Evolutionary conservation across 2,329 filamentous ascomycete genomes (phyloP).

Genomic region (Pleomassaria siparia): DNA sequence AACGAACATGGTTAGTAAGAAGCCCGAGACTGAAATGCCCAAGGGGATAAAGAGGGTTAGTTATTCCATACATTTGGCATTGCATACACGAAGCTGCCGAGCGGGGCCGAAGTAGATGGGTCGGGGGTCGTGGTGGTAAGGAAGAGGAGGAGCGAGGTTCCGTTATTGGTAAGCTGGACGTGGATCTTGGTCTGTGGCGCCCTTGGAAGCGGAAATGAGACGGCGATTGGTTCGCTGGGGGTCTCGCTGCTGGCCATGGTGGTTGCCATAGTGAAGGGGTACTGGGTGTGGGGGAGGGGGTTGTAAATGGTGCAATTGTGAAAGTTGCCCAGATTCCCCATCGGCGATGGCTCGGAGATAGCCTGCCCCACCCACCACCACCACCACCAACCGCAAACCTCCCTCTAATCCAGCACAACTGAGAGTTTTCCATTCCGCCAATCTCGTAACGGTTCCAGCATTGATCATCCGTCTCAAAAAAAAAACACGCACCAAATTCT

Average conservation of each 20-base stretch:
- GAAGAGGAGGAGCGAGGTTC: constrained; percentile 58
- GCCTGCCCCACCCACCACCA: too few species aligned
- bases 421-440: too few species aligned
- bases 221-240: constrained; percentile 50
- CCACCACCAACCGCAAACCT: neutral
- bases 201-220: constrained; percentile 60
- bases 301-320: neutral
- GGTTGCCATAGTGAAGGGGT: constrained; percentile 21
- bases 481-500: too few species aligned
- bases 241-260: constrained; percentile 14
- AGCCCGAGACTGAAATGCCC: constrained; percentile 43
- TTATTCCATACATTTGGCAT: constrained; percentile 73
- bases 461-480: too few species aligned
- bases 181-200: constrained; percentile 60
- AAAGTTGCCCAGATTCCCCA: neutral
- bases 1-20: constrained; percentile 13
- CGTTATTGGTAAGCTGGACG: constrained; percentile 58
- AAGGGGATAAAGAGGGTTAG: constrained; percentile 36
- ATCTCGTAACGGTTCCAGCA: too few species aligned
- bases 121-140: constrained; percentile 55
- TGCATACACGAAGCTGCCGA: constrained; percentile 93
- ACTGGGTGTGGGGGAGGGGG: neutral
- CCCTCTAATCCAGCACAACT: neutral
- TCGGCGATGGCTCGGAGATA: constrained; percentile 6
- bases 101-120: constrained; percentile 37